phyloP scores from a whole-genome alignment of 805 yeast species.

The Starmerella davenportii region DNA sequence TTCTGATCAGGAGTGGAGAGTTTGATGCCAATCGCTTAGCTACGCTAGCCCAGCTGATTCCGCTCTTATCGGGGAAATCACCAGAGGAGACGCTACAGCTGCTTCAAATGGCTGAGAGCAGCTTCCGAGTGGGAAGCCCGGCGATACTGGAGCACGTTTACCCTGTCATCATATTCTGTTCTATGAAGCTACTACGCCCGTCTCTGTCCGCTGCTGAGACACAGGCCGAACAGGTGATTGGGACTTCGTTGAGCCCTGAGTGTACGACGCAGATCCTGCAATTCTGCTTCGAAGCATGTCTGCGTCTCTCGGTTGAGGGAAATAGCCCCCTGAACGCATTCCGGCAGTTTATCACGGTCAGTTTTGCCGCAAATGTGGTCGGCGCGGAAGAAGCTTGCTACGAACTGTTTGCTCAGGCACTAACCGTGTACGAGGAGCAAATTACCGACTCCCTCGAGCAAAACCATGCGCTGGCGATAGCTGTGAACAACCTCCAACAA shows the following conservation, averaged over 20 bases:
- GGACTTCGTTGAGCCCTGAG: not conserved
- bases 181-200: constrained; percentile 30
- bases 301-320: constrained; percentile 32
- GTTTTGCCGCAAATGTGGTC: constrained; percentile 63
- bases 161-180: constrained; percentile 53
- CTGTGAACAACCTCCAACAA: constrained; percentile 35
- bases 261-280: constrained; percentile 34
- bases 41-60: constrained; percentile 46
- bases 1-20: constrained; percentile 31
- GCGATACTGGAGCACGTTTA: constrained; percentile 45
- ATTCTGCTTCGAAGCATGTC: constrained; percentile 48
- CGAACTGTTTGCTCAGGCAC: constrained; percentile 78
- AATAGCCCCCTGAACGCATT: constrained; percentile 22
- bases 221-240: not conserved
- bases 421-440: constrained; percentile 60
- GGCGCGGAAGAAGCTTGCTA: constrained; percentile 54
- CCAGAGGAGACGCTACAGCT: constrained; percentile 31
- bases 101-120: constrained; percentile 29
- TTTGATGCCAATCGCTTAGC: constrained; percentile 14
- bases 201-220: no score
- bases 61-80: constrained; percentile 37
- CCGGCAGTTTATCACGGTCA: constrained; percentile 41
- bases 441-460: constrained; percentile 37
- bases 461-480: constrained; percentile 33
- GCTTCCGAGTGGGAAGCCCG: constrained; percentile 34